A percentile compares a stretch with the other conserved stretches of the same genome.
Evolutionary conservation across 331 rosid genomes (phyloP).

Genomic region (Phaseolus coccineus): DNA sequence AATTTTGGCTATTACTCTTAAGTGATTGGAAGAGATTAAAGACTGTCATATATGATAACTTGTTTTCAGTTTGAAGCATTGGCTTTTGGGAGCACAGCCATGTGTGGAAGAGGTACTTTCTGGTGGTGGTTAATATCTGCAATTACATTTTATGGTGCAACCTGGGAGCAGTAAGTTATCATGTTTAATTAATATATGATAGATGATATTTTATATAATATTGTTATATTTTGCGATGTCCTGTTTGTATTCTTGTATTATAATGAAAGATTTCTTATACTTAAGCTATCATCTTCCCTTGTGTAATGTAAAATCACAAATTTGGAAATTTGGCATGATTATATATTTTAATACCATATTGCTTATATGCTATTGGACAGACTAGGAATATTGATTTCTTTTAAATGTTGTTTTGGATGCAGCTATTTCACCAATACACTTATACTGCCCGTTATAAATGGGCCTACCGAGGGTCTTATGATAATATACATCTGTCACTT

Average conservation of each 20-base stretch:
- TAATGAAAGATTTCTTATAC: constrained; percentile 21
- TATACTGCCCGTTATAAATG: constrained; percentile 81
- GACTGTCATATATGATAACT: constrained; percentile 37
- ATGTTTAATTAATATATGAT: constrained; percentile 18
- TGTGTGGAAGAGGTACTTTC: constrained; percentile 89
- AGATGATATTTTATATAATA: background rate
- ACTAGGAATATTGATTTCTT: constrained; percentile 34
- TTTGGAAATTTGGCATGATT: constrained; percentile 10
- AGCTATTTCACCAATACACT: constrained; percentile 91
- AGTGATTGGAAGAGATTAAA: constrained; percentile 31
- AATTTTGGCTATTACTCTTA: constrained; percentile 35
- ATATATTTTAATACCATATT: constrained; percentile 28
- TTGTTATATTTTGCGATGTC: constrained; percentile 2
- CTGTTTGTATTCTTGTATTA: constrained; percentile 5
- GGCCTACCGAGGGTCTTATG: constrained; percentile 97
- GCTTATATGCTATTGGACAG: constrained; percentile 9
- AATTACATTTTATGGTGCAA: constrained; percentile 87
- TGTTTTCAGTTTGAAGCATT: constrained; percentile 76
- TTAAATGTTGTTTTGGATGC: constrained; percentile 52
- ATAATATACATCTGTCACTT: constrained; percentile 73
- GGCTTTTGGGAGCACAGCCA: constrained; percentile 93
- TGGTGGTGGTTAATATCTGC: constrained; percentile 98
- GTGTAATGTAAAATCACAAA: background rate
- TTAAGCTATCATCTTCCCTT: constrained; percentile 17
- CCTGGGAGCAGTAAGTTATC: constrained; percentile 95